Conservation (phyloP, 345 rosid species). For the Brassica nigra region DNA sequence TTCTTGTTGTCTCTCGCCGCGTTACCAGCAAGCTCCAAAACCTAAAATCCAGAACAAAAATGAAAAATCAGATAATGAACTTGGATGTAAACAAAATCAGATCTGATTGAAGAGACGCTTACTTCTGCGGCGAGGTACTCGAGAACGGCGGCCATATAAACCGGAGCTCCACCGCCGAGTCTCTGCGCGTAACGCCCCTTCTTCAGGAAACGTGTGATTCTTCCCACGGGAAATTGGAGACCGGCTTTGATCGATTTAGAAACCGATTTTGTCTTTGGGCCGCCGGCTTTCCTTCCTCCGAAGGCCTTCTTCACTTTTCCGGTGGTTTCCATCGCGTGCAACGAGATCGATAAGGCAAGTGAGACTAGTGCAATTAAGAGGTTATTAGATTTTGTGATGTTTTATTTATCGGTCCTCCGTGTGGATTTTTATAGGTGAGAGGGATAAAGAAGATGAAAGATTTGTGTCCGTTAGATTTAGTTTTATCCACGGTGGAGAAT, state of each 20-base stretch:
- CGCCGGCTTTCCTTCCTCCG: conserved; percentile 83
- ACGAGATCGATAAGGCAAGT: no score
- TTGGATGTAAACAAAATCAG: neutral
- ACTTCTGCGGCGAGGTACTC: conserved; percentile 91
- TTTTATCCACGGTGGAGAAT: conserved; percentile 14
- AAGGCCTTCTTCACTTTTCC: conserved; percentile 73
- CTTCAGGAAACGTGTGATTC: conserved; percentile 80
- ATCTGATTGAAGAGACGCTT: neutral
- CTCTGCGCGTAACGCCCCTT: conserved; percentile 74
- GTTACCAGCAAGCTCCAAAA: conserved; percentile 76
- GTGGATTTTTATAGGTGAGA: neutral
- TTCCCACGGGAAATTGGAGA: conserved; percentile 81
- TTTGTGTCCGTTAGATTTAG: neutral
- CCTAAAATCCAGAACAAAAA: conserved; percentile 35
- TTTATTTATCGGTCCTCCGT: neutral
- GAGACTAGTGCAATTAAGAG: neutral
- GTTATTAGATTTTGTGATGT: neutral
- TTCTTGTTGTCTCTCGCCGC: conserved; percentile 86
- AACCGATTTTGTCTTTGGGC: conserved; percentile 71
- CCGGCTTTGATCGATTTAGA: conserved; percentile 79
- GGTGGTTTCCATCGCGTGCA: conserved; percentile 53
- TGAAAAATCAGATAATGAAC: neutral
- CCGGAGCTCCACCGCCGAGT: conserved; percentile 83
- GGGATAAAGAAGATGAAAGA: neutral
- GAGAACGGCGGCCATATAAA: conserved; percentile 84